These are phyloP conservation scores for Gossypium schwendimanii DNA, from an alignment of 441 rosid species.

Conservation along the genomic window DNA sequence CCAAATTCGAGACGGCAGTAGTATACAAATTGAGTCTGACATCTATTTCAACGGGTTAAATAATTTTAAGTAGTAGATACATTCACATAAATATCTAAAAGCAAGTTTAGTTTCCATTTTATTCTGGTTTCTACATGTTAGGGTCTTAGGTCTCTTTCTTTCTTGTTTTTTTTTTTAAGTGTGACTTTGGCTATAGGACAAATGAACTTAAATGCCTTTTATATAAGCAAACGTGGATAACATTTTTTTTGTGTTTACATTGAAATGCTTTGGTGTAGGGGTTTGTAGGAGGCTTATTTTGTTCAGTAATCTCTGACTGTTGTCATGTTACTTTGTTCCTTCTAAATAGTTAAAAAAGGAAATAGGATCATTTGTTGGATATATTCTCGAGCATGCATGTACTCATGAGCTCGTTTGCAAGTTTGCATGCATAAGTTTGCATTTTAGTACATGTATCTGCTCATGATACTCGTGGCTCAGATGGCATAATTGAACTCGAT, in stretches of 20 bases:
- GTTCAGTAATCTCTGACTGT: neutral
- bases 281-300: neutral
- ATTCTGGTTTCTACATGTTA: neutral
- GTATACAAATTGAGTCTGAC: conserved; percentile 13
- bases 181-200: neutral
- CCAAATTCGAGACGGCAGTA: conserved; percentile 20
- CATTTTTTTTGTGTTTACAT: neutral
- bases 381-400: neutral
- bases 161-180: too few relatives aligned
- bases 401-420: neutral
- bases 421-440: conserved; percentile 2
- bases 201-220: neutral
- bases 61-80: neutral
- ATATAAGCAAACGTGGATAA: neutral
- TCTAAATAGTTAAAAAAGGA: neutral
- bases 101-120: neutral
- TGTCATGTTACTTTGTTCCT: neutral
- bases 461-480: neutral
- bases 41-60: conserved; percentile 3
- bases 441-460: neutral
- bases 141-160: neutral
- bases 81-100: neutral
- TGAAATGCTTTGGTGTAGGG: neutral
- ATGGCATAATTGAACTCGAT: neutral
- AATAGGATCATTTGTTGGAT: neutral